Evolutionary conservation across 2,329 filamentous ascomycete genomes (phyloP).

Genomic region (Fusarium staphyleae): DNA sequence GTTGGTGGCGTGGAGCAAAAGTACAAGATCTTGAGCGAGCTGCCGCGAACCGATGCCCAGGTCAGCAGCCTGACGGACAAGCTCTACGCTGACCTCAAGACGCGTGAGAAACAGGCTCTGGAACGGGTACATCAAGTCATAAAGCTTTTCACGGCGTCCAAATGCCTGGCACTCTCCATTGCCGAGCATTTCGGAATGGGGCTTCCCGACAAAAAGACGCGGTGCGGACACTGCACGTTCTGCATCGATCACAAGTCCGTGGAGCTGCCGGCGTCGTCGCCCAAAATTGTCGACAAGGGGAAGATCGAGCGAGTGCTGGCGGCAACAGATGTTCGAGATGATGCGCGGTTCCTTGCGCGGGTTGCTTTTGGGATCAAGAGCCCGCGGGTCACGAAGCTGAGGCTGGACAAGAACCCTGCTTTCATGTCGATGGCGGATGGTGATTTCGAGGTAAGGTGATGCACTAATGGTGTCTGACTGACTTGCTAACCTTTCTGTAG

Average conservation of each 20-base stretch:
- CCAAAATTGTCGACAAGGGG: conserved; percentile 47
- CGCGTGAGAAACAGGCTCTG: conserved; percentile 60
- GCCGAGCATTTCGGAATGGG: conserved; percentile 65
- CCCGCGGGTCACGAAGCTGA: conserved; percentile 58
- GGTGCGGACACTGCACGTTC: conserved; percentile 64
- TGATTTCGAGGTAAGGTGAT: conserved; percentile 55
- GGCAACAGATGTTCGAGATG: conserved; percentile 57
- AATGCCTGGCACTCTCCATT: conserved; percentile 60
- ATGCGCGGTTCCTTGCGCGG: conserved; percentile 64
- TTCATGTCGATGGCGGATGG: conserved; percentile 64
- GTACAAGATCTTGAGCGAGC: conserved; percentile 56
- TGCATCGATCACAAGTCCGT: conserved; percentile 44
- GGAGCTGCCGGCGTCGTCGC: conserved; percentile 49
- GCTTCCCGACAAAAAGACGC: conserved; percentile 50
- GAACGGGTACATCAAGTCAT: conserved; percentile 58
- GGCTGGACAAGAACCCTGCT: conserved; percentile 52
- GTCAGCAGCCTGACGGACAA: conserved; percentile 54
- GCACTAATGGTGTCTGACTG: not conserved
- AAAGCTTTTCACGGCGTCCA: conserved; percentile 58
- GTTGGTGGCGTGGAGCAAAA: conserved; percentile 60
- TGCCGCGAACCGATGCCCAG: conserved; percentile 53
- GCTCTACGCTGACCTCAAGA: conserved; percentile 58
- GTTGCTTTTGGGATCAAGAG: conserved; percentile 69
- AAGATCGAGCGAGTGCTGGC: conserved; percentile 54
- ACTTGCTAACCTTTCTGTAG: conserved; percentile 12